Evolutionary conservation across 495 filamentous ascomycete genomes (phyloP).

Genomic region (Penicillium ochrochloron): DNA sequence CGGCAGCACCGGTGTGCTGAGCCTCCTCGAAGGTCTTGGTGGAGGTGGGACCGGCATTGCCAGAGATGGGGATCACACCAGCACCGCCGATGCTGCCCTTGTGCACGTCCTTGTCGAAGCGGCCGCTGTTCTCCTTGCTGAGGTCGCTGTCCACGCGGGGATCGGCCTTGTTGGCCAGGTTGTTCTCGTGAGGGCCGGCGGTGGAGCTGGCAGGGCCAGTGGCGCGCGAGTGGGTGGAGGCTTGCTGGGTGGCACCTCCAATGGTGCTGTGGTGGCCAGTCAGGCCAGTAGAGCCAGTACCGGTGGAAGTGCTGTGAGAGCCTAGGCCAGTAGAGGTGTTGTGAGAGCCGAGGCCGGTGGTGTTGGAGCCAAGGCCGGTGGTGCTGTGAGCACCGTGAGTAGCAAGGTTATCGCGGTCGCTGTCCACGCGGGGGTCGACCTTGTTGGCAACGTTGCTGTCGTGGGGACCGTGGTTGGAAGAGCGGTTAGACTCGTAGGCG

Average conservation of each 20-base stretch:
- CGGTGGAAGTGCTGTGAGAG: neutral
- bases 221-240: constrained; percentile 33
- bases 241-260: constrained; percentile 44
- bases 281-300: constrained; percentile 28
- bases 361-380: constrained; percentile 1
- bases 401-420: constrained; percentile 18
- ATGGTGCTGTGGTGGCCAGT: constrained; percentile 53
- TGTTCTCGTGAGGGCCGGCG: constrained; percentile 49
- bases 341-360: neutral
- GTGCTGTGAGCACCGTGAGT: neutral
- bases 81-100: constrained; percentile 24
- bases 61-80: constrained; percentile 21
- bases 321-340: neutral
- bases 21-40: constrained; percentile 30
- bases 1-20: constrained; percentile 15
- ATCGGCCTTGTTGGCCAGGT: constrained; percentile 53
- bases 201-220: constrained; percentile 31
- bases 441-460: constrained; percentile 29
- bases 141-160: constrained; percentile 53
- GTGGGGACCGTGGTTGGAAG: constrained; percentile 26
- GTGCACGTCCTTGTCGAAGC: constrained; percentile 28
- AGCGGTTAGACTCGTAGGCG: constrained; percentile 14
- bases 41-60: constrained; percentile 21
- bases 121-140: constrained; percentile 38
- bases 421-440: constrained; percentile 29